Evolutionary conservation across 148 eudicot species (phyloP).

Genomic region (Rhododendron ferrugineum): DNA sequence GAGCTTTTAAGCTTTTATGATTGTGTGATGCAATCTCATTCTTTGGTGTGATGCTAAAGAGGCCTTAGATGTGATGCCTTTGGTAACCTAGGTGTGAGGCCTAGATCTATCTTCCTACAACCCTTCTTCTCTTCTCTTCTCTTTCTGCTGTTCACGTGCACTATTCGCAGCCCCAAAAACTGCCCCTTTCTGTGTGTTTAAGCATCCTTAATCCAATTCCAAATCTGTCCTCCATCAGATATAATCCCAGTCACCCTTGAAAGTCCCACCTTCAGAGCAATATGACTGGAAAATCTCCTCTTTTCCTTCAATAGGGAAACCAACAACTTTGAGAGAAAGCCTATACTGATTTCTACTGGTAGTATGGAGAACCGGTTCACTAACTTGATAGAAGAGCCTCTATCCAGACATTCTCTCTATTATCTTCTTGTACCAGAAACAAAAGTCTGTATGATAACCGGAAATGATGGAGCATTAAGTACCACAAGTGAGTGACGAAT

Average conservation of each 20-base stretch:
- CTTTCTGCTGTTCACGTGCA: too few relatives aligned
- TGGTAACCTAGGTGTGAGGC: neutral
- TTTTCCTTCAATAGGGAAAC: neutral
- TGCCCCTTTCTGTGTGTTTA: too few relatives aligned
- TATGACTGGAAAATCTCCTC: neutral
- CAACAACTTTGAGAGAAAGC: neutral
- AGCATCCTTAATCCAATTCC: neutral
- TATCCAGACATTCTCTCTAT: neutral
- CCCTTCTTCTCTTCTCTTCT: too few relatives aligned
- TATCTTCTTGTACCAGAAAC: neutral
- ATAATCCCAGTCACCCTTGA: neutral
- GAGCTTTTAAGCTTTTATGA: too few relatives aligned
- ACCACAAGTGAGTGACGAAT: neutral
- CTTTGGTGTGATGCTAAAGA: neutral
- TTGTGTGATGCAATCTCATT: too few relatives aligned
- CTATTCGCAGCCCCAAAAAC: too few relatives aligned
- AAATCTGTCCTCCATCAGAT: neutral
- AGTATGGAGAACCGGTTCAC: neutral
- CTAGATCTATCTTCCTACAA: too few relatives aligned
- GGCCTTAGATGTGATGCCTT: neutral
- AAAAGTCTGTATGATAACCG: neutral
- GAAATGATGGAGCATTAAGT: neutral
- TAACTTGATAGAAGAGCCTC: neutral
- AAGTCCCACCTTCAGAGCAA: neutral
- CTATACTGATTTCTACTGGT: neutral